Conservation (phyloP, 2,329 filamentous ascomycete species). For the Fulvia fulva region DNA sequence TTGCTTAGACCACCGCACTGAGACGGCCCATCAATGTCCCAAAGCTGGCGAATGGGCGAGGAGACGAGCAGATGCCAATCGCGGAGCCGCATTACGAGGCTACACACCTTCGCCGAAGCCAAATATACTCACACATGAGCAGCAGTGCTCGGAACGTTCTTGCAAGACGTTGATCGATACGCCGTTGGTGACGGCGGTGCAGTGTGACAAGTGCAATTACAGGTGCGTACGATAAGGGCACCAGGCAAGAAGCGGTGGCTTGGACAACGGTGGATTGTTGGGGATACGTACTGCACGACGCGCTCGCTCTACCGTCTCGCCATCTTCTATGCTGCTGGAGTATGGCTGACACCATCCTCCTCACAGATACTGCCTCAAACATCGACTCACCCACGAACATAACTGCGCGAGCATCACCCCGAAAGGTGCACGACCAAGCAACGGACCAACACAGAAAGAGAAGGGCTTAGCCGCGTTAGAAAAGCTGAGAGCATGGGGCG, state of each 20-base stretch:
- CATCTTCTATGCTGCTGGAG: no score
- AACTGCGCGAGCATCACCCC: conserved; percentile 73
- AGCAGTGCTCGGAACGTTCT: conserved; percentile 61
- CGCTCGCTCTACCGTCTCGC: no score
- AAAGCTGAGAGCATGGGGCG: conserved; percentile 74
- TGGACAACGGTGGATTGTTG: no score
- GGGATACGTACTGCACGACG: no score
- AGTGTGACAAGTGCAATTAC: conserved; percentile 69
- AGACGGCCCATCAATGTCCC: conserved; percentile 69
- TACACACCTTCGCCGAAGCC: conserved; percentile 44
- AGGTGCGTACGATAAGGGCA: no score
- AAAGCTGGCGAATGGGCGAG: conserved; percentile 60
- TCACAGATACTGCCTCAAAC: conserved; percentile 76
- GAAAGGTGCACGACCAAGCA: conserved; percentile 48
- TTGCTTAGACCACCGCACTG: conserved; percentile 90
- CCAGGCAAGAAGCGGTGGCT: no score
- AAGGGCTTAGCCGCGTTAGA: conserved; percentile 71
- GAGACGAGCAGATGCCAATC: conserved; percentile 40
- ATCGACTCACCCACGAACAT: conserved; percentile 75
- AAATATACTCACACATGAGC: conserved; percentile 57
- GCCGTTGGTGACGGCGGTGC: conserved; percentile 62
- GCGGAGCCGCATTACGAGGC: conserved; percentile 17
- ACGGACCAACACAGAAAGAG: conserved; percentile 50
- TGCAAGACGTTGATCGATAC: conserved; percentile 73
- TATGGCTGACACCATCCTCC: no score